Evolutionary conservation across 805 yeast species (phyloP), one percentile per base, ranked within the genome.

Genomic region (Cyberlindnera mycetangii): DNA sequence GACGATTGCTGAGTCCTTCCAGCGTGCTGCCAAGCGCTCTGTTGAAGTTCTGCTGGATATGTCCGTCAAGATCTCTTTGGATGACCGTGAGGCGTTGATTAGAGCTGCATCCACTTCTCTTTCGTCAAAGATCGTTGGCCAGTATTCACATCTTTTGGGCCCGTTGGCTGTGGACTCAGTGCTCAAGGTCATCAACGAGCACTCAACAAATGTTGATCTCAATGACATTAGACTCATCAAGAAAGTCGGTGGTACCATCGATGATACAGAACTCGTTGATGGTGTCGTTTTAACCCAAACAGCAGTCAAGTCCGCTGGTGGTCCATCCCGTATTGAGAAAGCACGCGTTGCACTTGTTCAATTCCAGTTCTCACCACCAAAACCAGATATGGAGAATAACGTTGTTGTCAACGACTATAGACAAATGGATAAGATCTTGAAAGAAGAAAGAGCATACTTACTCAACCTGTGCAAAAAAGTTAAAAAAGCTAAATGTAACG

Each of bases 401-500:
- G 92, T 93, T 39, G 96, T 93, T 46, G 98, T 93, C 44, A 93
- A 87, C 62, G 99, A 93, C 67, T 93, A 93, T 72, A 81, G 99
- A 68, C 99, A 93, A 69, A 93, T 93, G 99, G 99, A 93, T 69
- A 93, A 92, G 71, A 93, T 93, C 56, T 75, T 93, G 63, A 93
- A 95, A 64, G 99, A 93, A 70, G 99, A 93, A 74, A 83, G 99
- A 65, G 93, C 96, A 22, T 93, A 93, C 64, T 71, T 93, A 61
- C 77, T 93, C 63, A 92, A 92, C 66, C 86, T 93, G 64, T 90
- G 97, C 74, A 93, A 93, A 69, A 89, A 88, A 64, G 89, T 93
- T 70, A 93, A 95, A 64, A 93, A 93, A 75, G 85, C 97, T 53
- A 93, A 90, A 69, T 93, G 99, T 83, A 81, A 69, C 71, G 68